phyloP scores from a whole-genome alignment of 345 rosid genomes.

The Eucalyptus grandis region DNA sequence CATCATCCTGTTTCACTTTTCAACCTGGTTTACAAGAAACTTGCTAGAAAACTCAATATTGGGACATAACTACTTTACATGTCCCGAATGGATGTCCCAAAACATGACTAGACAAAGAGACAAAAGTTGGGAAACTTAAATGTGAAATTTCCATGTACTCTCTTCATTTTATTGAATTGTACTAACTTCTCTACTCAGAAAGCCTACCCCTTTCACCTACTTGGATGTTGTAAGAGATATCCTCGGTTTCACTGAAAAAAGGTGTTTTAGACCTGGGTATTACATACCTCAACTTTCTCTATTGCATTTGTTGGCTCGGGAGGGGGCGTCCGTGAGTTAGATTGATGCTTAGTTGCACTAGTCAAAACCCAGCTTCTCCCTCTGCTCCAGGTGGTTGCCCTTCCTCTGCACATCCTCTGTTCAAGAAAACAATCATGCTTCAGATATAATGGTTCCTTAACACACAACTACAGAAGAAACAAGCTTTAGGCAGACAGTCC shows the following conservation, averaged over 20 bases:
- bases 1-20: conserved; percentile 76
- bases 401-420: conserved; percentile 53
- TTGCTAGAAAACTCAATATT: not conserved
- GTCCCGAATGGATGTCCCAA: not conserved
- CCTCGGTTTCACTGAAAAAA: not conserved
- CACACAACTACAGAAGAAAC: not conserved
- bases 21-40: conserved; percentile 31
- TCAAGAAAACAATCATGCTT: not conserved
- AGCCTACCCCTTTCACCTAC: not conserved
- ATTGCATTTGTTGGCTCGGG: conserved; percentile 52
- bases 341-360: conserved; percentile 23
- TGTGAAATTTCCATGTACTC: not conserved
- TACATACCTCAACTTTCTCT: conserved; percentile 77
- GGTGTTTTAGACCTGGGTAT: not conserved
- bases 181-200: not conserved
- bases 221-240: not conserved
- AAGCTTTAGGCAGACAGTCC: not conserved
- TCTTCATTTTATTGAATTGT: not conserved
- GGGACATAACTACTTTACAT: not conserved
- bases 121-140: not conserved
- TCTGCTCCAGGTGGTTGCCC: conserved; percentile 66
- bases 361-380: conserved; percentile 78
- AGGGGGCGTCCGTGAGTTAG: conserved; percentile 24
- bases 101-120: not conserved
- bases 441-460: not conserved